phyloP scores from a whole-genome alignment of 495 filamentous ascomycete genomes.

The Beverwykella pulmonaria region DNA sequence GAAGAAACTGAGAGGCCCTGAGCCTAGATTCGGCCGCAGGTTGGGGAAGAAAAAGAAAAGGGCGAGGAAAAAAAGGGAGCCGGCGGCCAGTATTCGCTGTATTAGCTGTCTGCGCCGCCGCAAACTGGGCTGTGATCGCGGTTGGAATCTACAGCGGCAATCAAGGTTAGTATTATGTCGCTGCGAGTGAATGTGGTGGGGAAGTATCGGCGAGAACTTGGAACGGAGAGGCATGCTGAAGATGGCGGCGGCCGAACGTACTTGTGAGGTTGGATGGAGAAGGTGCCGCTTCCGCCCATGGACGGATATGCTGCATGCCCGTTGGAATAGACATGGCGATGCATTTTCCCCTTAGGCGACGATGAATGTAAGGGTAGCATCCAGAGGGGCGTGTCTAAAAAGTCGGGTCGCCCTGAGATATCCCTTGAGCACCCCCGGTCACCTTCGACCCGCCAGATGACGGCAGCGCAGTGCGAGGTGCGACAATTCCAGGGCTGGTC shows the following conservation, averaged over 20 bases:
- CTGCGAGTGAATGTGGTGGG: slow-evolving; percentile 10
- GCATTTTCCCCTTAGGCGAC: slow-evolving; percentile 55
- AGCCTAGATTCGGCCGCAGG: slow-evolving; percentile 66
- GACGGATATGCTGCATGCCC: slow-evolving; percentile 68
- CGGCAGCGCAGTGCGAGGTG: slow-evolving; percentile 10
- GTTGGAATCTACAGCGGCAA: slow-evolving; percentile 71
- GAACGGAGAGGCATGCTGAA: not conserved
- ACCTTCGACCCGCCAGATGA: slow-evolving; percentile 33
- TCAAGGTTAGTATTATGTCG: slow-evolving; percentile 31
- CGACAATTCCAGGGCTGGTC: slow-evolving; percentile 8
- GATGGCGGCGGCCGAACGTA: slow-evolving; percentile 48
- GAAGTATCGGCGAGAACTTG: slow-evolving; percentile 1
- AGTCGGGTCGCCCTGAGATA: slow-evolving; percentile 22
- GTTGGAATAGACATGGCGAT: slow-evolving; percentile 70
- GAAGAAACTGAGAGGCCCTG: slow-evolving; percentile 68
- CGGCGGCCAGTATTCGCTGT: slow-evolving; percentile 60
- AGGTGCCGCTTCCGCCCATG: slow-evolving; percentile 60
- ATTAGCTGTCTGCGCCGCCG: slow-evolving; percentile 70
- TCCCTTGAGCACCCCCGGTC: slow-evolving; percentile 39
- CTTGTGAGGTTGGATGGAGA: slow-evolving; percentile 90
- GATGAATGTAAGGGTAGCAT: slow-evolving; percentile 46
- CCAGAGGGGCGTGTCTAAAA: slow-evolving; percentile 13
- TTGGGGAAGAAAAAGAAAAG: slow-evolving; percentile 72
- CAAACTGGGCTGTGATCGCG: slow-evolving; percentile 75
- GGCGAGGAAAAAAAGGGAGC: slow-evolving; percentile 61